Evolutionary conservation across 1,139 yeast genomes (phyloP).

Genomic region (Geotrichum europaeum): DNA sequence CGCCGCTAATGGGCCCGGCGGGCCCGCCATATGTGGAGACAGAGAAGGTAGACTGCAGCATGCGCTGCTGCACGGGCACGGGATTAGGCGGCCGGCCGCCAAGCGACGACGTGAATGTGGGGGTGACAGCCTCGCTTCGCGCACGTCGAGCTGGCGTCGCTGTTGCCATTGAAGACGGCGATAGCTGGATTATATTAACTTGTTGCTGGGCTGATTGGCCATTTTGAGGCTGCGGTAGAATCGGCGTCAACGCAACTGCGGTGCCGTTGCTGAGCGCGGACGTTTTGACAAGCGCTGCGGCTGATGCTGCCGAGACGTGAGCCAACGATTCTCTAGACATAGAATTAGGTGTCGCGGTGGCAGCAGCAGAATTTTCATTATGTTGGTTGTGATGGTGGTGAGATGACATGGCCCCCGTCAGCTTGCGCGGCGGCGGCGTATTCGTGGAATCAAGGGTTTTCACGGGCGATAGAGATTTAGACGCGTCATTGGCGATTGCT

Average conservation of each 20-base stretch:
- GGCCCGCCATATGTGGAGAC: not conserved
- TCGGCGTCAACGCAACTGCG: not conserved
- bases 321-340: not conserved
- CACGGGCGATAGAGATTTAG: not conserved
- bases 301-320: not conserved
- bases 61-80: slow-evolving; percentile 13
- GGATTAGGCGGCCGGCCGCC: slow-evolving; percentile 15
- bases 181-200: not conserved
- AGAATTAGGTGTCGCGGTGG: not conserved
- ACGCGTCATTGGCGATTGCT: not conserved
- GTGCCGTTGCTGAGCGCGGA: not conserved
- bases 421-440: slow-evolving; percentile 8
- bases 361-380: not conserved
- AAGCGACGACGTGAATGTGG: slow-evolving; percentile 5
- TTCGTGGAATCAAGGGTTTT: slow-evolving; percentile 5
- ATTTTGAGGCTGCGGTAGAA: not conserved
- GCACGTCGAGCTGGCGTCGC: not conserved
- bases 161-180: slow-evolving; percentile 1
- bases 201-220: not conserved
- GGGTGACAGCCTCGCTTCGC: slow-evolving; percentile 1
- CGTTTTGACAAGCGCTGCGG: not conserved
- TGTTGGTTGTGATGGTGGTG: not conserved
- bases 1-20: not conserved
- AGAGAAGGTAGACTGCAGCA: slow-evolving; percentile 13
- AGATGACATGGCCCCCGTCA: not conserved